A percentile compares a stretch with the other conserved stretches of the same genome.
Conservation (phyloP, 257 asterid species). For the Solanum pennellii region DNA sequence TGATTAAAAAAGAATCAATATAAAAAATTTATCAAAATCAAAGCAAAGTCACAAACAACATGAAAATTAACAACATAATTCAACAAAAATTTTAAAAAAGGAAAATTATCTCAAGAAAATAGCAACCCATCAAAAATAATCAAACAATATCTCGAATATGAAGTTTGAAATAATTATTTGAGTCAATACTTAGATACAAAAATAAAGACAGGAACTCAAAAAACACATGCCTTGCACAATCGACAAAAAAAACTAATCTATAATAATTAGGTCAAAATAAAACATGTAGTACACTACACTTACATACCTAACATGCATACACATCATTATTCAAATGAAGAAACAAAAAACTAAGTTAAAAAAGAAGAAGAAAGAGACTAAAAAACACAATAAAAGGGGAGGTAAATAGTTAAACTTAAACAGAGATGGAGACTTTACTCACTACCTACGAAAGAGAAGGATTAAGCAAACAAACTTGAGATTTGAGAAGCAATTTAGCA, state of each 20-base stretch:
- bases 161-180: not conserved
- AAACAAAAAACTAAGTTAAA: too few species aligned
- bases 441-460: not conserved
- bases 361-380: too few species aligned
- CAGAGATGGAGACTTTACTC: too few species aligned
- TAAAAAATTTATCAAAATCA: too few species aligned
- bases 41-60: not conserved
- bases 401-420: too few species aligned
- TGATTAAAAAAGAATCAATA: not conserved
- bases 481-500: not conserved
- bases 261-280: not conserved
- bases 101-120: not conserved
- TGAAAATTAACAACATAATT: not conserved
- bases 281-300: too few species aligned
- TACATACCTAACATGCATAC: too few species aligned
- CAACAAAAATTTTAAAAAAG: not conserved
- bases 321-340: too few species aligned
- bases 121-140: not conserved
- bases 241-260: not conserved
- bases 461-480: too few species aligned
- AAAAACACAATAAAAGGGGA: too few species aligned
- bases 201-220: not conserved
- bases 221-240: not conserved
- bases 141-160: not conserved
- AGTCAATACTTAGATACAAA: not conserved